phyloP scores from a whole-genome alignment of 371 early-diverging fungal genomes.

The Lichtheimia ramosa region DNA sequence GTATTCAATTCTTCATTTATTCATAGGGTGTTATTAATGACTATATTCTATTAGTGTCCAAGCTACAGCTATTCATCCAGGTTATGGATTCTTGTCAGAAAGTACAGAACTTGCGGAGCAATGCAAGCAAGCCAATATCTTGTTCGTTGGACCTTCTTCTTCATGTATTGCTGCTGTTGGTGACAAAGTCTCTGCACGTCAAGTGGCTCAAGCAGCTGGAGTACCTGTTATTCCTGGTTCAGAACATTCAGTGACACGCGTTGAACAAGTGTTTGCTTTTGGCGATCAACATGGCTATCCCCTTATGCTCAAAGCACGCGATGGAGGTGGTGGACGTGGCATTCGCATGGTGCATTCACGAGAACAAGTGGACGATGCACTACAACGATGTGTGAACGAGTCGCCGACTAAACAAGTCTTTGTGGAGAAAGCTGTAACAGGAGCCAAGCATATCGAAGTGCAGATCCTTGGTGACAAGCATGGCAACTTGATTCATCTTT shows the following conservation, averaged over 20 bases:
- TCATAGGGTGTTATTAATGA: not conserved
- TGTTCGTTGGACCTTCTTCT: constrained; percentile 79
- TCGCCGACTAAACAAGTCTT: constrained; percentile 41
- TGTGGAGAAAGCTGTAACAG: constrained; percentile 85
- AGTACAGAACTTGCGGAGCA: constrained; percentile 67
- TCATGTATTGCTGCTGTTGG: constrained; percentile 85
- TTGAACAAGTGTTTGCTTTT: constrained; percentile 24
- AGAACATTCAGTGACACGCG: constrained; percentile 18
- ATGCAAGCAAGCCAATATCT: constrained; percentile 57
- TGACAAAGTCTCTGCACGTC: constrained; percentile 76
- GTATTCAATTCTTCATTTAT: constrained; percentile 3
- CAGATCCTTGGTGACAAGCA: constrained; percentile 78
- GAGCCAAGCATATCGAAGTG: constrained; percentile 89
- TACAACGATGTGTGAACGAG: constrained; percentile 36
- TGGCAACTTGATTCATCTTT: constrained; percentile 76
- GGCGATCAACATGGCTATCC: constrained; percentile 63
- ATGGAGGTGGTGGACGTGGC: constrained; percentile 92
- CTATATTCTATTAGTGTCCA: constrained; percentile 13
- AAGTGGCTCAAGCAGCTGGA: constrained; percentile 28
- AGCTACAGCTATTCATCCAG: constrained; percentile 72
- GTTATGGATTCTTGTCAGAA: constrained; percentile 91
- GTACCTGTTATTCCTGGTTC: constrained; percentile 41
- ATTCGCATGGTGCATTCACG: constrained; percentile 66
- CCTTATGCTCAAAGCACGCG: constrained; percentile 84
- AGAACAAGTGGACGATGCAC: constrained; percentile 20